These are phyloP conservation scores for Aphanoascus verrucosus DNA, from an alignment of 2,329 filamentous ascomycete genomes.

Conservation along the genomic window DNA sequence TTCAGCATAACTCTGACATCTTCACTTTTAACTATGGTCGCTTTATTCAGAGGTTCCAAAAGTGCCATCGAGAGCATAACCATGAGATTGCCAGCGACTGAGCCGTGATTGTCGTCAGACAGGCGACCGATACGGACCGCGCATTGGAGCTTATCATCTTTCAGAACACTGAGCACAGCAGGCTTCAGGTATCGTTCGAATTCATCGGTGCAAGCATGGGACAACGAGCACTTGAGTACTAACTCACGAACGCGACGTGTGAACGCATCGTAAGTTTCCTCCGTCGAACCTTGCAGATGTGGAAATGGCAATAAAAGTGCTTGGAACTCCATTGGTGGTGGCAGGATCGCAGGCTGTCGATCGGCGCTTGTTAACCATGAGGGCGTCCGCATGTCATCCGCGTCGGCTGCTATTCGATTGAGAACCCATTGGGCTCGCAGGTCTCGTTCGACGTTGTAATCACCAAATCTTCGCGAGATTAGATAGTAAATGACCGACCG, in stretches of 20 bases:
- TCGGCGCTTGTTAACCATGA: neutral
- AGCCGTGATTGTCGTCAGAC: neutral
- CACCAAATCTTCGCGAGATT: neutral
- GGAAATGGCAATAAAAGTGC: conserved; percentile 10
- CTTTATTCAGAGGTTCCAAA: neutral
- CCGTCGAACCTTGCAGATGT: neutral
- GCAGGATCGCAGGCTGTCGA: conserved; percentile 3
- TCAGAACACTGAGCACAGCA: neutral
- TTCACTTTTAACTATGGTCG: neutral
- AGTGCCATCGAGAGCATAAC: neutral
- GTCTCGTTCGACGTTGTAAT: neutral
- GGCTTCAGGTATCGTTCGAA: neutral
- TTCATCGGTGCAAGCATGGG: neutral
- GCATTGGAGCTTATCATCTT: neutral
- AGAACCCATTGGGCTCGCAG: neutral
- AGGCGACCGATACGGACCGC: neutral
- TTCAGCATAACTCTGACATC: neutral
- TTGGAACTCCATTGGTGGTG: neutral
- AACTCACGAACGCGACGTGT: neutral
- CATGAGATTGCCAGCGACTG: neutral
- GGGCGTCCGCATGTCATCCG: conserved; percentile 1
- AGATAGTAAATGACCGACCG: neutral
- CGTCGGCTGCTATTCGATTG: neutral
- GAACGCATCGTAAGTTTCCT: neutral
- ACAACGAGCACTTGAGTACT: neutral